Base-by-base conservation (phyloP, 2,329 filamentous ascomycete species). In the Magnaporthiopsis rhizophila region DNA sequence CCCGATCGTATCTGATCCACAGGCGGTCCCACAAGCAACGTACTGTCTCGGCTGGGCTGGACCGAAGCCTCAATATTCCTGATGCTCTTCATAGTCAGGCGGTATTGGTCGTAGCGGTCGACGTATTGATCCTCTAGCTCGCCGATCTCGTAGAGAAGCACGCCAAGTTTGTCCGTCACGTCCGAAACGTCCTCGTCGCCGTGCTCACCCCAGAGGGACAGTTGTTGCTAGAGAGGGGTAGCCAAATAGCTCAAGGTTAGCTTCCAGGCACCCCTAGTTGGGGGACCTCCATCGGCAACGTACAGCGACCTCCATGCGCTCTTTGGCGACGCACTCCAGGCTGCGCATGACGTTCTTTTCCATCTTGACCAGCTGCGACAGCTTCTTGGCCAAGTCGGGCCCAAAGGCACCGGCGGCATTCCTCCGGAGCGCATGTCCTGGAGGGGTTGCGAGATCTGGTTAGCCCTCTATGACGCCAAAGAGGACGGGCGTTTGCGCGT, bases 291-390 rank as follows among this genome's bases (percentile, higher is more conserved):
- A 24, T n/a, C 7, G 45, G 21, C 21, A 15, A 84, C 91, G 74
- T 90, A 97, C 92, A 74, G 95, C 95, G 69, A 97, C 94, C 73
- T 98, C 95, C 92, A 98, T 98, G 72, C 95, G 89, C 83, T 99
- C 95, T 73, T 92, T 89, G 59, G 92, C 92, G 64, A 98, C 95
- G 62, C 92, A 84, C 76, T 99, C 95, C 84, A 98, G 88, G 76
- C 92, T 97, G 77, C 95, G 92, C 95, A 99, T 99, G 65, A 97
- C 91, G 75, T 99, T 98, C 88, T 99, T 99, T 82, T 99, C 95
- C 95, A 99, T 99, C 86, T 99, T 99, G 68, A 99, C 95, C 63
- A 99, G 86, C 81, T 96, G 91, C 57, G 93, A 92, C 67, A 99
- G 88, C 85, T 99, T 99, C 86, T 97, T 97, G 65, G 95, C 90